These are phyloP conservation scores for Russula sp. DNA, from an alignment of 768 basidiomycete species.

Conservation along the genomic window DNA sequence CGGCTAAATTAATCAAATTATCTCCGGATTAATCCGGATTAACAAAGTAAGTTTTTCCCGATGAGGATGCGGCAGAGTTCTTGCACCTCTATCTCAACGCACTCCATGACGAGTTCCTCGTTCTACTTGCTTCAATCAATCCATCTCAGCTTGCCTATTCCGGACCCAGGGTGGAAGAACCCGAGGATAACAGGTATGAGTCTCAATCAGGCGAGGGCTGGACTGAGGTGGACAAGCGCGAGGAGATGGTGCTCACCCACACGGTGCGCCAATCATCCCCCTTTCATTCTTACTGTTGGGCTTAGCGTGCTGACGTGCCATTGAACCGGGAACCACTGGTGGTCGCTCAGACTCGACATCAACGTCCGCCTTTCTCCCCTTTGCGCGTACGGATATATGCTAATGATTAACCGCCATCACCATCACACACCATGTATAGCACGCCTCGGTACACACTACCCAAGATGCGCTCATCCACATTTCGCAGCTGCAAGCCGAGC, in stretches of 20 bases:
- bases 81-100: conserved; percentile 96
- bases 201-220: conserved; percentile 62
- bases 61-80: conserved; percentile 98
- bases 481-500: conserved; percentile 73
- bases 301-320: background rate
- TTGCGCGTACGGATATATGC: background rate
- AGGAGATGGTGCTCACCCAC: conserved; percentile 71
- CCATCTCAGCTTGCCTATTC: conserved; percentile 34
- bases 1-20: no score
- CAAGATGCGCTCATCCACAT: conserved; percentile 78
- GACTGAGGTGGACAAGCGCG: conserved; percentile 90
- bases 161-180: conserved; percentile 38
- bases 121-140: conserved; percentile 50
- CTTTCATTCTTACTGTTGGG: background rate
- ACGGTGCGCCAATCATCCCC: conserved; percentile 45
- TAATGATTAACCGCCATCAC: background rate
- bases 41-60: no score
- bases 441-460: conserved; percentile 67
- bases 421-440: conserved; percentile 35
- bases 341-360: conserved; percentile 83
- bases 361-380: conserved; percentile 42
- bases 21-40: no score
- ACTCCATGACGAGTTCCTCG: conserved; percentile 84
- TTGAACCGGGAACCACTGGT: conserved; percentile 54
- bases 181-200: conserved; percentile 31